Base-by-base conservation (phyloP, 169 alveolate species). In the Plasmodium vinckei region DNA sequence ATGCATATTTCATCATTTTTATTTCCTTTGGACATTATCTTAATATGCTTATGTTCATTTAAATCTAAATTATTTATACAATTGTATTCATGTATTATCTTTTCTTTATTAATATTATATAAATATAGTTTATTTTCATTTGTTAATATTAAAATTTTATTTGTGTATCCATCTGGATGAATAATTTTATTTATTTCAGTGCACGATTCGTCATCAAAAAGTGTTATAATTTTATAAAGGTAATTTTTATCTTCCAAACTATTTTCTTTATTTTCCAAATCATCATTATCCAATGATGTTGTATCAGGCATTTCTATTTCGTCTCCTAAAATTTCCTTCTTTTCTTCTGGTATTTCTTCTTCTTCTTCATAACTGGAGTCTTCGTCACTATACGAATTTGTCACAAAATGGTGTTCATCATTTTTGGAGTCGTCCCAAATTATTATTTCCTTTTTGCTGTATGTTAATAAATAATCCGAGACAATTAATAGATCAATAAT, bases 81-180 rank as follows among this genome's bases (percentile, higher is more conserved):
- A 6, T 49, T 70, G 59, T 88, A 93, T 51, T 87, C 92, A 64
- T 92, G 71, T 19, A 93, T 72, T n/a, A 89, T 69, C 39, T 75
- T 89, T 33, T 92, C 94, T 21, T 87, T 88, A 57, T 87, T 72
- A 9, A 91, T 87, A 88, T 93, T 93, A 59, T 82, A 89, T 21
- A 93, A 88, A 72, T 72, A 67, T 79, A 93, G 27, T 65, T 84
- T 77, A 61, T 92, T 89, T 47, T 89, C 92, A 46, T 79, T 75
- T 0, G 92, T 70, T 15, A 87, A 87, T 15, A 93, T 68, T 21
- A 93, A 73, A 25, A 87, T 93, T 73, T 93, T 93, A 73, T 93
- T 92, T 60, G 54, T 91, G 68, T 91, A 88, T 25, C 94, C 96
- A 9, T 25, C 70, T 19, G 93, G 94, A n/a, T 93, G 95, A 33